Percentiles rank a stretch among this genome's conserved stretches.
Conservation (phyloP, 139 green algal species). For the Micractinium sp. region DNA sequence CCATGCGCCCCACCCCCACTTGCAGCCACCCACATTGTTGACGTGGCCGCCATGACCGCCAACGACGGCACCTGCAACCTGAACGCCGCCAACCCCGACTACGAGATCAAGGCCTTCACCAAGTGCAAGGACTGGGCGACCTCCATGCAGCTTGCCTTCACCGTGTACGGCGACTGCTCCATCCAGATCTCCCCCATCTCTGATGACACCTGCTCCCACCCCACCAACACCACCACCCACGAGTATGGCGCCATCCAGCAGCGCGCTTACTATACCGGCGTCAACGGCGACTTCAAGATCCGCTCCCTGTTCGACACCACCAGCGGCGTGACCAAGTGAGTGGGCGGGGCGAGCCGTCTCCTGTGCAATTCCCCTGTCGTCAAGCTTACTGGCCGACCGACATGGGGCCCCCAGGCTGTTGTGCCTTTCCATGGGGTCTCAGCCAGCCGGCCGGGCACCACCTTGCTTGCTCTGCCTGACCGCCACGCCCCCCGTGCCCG, state of each 20-base stretch:
- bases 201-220: background rate
- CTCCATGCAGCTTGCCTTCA: background rate
- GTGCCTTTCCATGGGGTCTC: too few species aligned
- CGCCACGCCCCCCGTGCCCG: background rate
- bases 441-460: too few species aligned
- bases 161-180: background rate
- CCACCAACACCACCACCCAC: background rate
- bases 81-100: too few species aligned
- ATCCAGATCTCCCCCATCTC: background rate
- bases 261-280: background rate
- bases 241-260: background rate
- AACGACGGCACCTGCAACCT: too few species aligned
- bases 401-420: too few species aligned
- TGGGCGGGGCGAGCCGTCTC: background rate
- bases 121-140: background rate
- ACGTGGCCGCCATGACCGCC: too few species aligned
- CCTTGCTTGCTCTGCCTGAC: background rate
- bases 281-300: background rate
- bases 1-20: background rate
- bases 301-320: background rate
- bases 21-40: too few species aligned
- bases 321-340: background rate
- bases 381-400: too few species aligned
- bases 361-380: too few species aligned
- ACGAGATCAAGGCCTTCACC: background rate